Evolutionary conservation across 2,329 filamentous ascomycete species (phyloP).

Genomic region (Scytalidium lignicola): DNA sequence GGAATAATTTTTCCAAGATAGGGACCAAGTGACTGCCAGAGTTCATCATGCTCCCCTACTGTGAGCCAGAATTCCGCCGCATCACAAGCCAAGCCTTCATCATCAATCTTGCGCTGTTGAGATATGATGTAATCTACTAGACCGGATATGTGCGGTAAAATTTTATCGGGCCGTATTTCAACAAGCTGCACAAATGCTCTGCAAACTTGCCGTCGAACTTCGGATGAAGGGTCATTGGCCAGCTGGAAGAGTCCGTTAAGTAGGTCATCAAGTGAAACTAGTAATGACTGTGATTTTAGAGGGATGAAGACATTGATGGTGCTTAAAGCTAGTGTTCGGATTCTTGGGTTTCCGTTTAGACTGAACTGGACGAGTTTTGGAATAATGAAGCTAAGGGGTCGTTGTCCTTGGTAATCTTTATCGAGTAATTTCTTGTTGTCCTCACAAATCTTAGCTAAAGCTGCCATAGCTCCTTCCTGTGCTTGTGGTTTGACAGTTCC

Average conservation of each 20-base stretch:
- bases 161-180: constrained; percentile 83
- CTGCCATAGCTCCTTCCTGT: constrained; percentile 91
- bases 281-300: constrained; percentile 74
- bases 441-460: constrained; percentile 92
- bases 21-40: constrained; percentile 72
- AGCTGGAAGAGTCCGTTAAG: constrained; percentile 79
- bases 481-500: constrained; percentile 64
- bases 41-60: constrained; percentile 77
- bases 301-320: constrained; percentile 91
- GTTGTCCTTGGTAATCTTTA: constrained; percentile 80
- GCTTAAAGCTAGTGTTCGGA: constrained; percentile 73
- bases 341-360: constrained; percentile 66
- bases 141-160: constrained; percentile 79
- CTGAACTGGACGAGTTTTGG: constrained; percentile 89
- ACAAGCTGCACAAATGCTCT: constrained; percentile 89
- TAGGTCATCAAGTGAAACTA: constrained; percentile 74
- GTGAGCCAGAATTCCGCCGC: constrained; percentile 97
- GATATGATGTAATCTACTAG: constrained; percentile 89
- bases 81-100: constrained; percentile 86
- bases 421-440: constrained; percentile 86
- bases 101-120: constrained; percentile 76
- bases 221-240: constrained; percentile 68
- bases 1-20: constrained; percentile 83
- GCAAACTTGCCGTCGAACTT: constrained; percentile 90
- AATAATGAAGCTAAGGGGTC: constrained; percentile 81